Conservation (phyloP, 2,329 filamentous ascomycete species). For the Tolypocladium endophyticum region DNA sequence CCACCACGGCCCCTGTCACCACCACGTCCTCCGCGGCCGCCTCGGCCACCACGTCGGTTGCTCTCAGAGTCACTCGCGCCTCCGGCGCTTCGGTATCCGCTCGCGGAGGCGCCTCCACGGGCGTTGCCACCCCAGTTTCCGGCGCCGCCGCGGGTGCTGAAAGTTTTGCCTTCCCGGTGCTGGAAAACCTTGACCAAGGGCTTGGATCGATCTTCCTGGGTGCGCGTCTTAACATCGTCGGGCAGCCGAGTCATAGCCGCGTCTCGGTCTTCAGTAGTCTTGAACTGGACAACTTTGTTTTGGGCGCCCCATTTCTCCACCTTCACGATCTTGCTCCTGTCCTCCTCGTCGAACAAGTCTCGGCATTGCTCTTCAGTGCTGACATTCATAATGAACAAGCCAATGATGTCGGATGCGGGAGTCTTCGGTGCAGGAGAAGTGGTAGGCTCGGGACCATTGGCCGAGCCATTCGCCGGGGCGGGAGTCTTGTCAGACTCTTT, state of each 20-base stretch:
- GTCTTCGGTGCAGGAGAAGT: constrained; percentile 52
- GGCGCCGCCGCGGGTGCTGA: constrained; percentile 50
- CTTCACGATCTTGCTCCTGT: constrained; percentile 68
- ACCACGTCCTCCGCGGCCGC: constrained; percentile 47
- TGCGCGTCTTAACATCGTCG: constrained; percentile 64
- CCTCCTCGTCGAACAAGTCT: constrained; percentile 72
- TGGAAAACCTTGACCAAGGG: constrained; percentile 78
- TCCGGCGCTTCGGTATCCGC: constrained; percentile 74
- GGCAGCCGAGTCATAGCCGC: constrained; percentile 65
- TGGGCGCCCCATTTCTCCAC: constrained; percentile 69
- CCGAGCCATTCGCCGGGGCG: constrained; percentile 41
- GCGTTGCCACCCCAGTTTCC: constrained; percentile 58
- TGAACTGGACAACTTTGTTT: constrained; percentile 82
- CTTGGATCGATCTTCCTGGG: constrained; percentile 62
- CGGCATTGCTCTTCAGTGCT: constrained; percentile 74
- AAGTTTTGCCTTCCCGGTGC: constrained; percentile 49
- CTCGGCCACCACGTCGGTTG: constrained; percentile 44
- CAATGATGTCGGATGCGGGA: constrained; percentile 58
- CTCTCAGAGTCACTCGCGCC: constrained; percentile 63
- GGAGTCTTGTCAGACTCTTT: constrained; percentile 49
- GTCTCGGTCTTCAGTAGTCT: constrained; percentile 68
- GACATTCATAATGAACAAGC: constrained; percentile 82
- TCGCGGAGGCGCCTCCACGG: constrained; percentile 48
- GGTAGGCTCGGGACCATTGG: constrained; percentile 39
- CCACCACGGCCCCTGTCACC: constrained; percentile 47